Conservation (phyloP, 2,329 filamentous ascomycete genomes). For the Colletotrichum navitas region DNA sequence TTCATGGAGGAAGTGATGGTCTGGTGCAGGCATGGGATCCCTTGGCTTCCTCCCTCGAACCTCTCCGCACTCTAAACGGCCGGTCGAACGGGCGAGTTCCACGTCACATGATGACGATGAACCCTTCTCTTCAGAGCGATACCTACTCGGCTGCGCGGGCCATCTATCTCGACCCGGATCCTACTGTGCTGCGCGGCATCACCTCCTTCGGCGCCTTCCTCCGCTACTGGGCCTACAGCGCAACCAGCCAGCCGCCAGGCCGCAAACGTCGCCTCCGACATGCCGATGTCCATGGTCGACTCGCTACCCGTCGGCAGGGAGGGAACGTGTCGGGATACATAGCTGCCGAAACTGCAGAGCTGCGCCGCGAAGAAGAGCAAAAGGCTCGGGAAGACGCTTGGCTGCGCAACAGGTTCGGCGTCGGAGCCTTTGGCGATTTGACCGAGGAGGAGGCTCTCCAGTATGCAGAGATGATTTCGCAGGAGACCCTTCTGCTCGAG, state of each 20-base stretch:
- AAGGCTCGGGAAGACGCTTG: slow-evolving; percentile 76
- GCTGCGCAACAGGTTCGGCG: slow-evolving; percentile 84
- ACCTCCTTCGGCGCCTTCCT: slow-evolving; percentile 89
- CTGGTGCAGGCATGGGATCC: slow-evolving; percentile 97
- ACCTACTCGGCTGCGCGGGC: slow-evolving; percentile 87
- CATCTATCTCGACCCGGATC: slow-evolving; percentile 88
- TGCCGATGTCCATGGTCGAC: slow-evolving; percentile 68
- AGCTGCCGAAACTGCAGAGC: slow-evolving; percentile 84
- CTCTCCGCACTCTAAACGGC: slow-evolving; percentile 88
- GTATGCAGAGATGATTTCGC: slow-evolving; percentile 76
- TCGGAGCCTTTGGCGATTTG: slow-evolving; percentile 75
- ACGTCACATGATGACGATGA: slow-evolving; percentile 71
- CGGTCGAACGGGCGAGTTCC: slow-evolving; percentile 86
- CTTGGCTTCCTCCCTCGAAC: slow-evolving; percentile 81
- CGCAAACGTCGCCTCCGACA: slow-evolving; percentile 85
- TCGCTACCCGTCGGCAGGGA: slow-evolving; percentile 66
- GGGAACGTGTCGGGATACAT: slow-evolving; percentile 85
- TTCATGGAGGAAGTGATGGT: slow-evolving; percentile 94
- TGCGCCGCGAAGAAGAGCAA: slow-evolving; percentile 78
- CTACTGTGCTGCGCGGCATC: slow-evolving; percentile 86
- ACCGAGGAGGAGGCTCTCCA: slow-evolving; percentile 74
- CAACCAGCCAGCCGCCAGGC: slow-evolving; percentile 79
- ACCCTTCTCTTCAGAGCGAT: slow-evolving; percentile 73
- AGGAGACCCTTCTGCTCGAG: slow-evolving; percentile 69
- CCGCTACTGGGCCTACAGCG: slow-evolving; percentile 94